Percentiles rank a stretch among this genome's conserved stretches.
These are phyloP conservation scores for Cyamopsis tetragonoloba DNA, from an alignment of 306 rosid genomes.

Conservation along the genomic window DNA sequence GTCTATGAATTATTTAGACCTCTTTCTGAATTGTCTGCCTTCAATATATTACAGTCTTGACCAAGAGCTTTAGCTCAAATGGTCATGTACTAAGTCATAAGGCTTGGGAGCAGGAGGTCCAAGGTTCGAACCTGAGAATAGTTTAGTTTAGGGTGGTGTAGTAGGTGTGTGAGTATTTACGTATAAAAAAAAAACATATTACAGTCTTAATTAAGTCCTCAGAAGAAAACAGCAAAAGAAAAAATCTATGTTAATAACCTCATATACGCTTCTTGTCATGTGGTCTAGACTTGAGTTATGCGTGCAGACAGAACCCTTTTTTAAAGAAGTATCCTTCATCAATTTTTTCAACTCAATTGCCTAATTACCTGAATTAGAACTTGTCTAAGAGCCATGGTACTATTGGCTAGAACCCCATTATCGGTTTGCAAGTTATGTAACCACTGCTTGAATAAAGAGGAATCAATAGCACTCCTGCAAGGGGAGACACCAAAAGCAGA, in stretches of 20 bases:
- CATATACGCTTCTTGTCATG: neutral
- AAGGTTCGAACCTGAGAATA: no score
- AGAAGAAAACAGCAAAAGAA: constrained; percentile 3
- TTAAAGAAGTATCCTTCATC: neutral
- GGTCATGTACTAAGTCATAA: no score
- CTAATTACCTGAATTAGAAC: constrained; percentile 76
- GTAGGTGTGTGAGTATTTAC: no score
- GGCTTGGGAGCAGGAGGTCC: no score
- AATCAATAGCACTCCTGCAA: constrained; percentile 78
- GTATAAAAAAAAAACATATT: no score
- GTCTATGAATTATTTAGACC: neutral
- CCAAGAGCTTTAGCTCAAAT: no score
- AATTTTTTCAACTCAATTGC: neutral
- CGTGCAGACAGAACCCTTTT: neutral
- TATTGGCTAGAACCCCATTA: constrained; percentile 62
- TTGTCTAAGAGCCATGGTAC: constrained; percentile 51
- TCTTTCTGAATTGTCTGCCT: neutral
- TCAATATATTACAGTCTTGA: constrained; percentile 3
- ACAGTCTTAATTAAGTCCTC: constrained; percentile 1
- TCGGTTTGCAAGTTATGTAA: constrained; percentile 66
- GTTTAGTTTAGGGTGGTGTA: no score
- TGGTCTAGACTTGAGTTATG: neutral
- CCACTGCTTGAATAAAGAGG: constrained; percentile 86
- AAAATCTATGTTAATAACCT: neutral
- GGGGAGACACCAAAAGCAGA: neutral